Evolutionary conservation across 805 yeast species (phyloP).

Genomic region (Cyberlindnera mrakii): DNA sequence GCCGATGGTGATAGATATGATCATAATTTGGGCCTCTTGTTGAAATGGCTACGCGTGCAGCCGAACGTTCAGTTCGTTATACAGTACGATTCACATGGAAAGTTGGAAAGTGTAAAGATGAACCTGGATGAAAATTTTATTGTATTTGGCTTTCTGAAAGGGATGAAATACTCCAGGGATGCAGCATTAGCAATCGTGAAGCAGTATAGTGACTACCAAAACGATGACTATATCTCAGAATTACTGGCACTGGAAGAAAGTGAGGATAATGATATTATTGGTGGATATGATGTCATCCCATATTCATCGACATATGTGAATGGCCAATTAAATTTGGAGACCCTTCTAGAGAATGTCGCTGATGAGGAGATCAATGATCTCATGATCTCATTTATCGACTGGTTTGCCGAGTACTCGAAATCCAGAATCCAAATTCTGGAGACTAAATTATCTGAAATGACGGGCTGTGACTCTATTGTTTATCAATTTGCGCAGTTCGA

Average conservation of each 20-base stretch:
- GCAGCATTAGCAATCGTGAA: conserved; percentile 17
- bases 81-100: conserved; percentile 13
- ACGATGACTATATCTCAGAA: conserved; percentile 9
- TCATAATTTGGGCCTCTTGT: conserved; percentile 22
- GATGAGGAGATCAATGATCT: conserved; percentile 17
- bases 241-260: conserved; percentile 16
- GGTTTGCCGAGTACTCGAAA: conserved; percentile 14
- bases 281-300: conserved; percentile 17
- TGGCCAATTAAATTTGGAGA: conserved; percentile 9
- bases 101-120: conserved; percentile 17
- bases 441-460: background rate
- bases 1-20: conserved; percentile 6
- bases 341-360: conserved; percentile 9
- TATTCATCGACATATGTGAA: conserved; percentile 11
- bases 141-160: conserved; percentile 26
- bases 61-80: conserved; percentile 36
- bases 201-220: conserved; percentile 4
- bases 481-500: conserved; percentile 15
- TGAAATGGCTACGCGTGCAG: conserved; percentile 32
- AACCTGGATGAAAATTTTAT: conserved; percentile 28
- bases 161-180: conserved; percentile 13
- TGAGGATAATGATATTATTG: conserved; percentile 16
- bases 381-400: conserved; percentile 16
- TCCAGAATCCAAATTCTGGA: conserved; percentile 5
- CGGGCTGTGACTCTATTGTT: conserved; percentile 10